Base-by-base conservation (phyloP, 2,329 filamentous ascomycete species). In the Talaromyces islandicus region DNA sequence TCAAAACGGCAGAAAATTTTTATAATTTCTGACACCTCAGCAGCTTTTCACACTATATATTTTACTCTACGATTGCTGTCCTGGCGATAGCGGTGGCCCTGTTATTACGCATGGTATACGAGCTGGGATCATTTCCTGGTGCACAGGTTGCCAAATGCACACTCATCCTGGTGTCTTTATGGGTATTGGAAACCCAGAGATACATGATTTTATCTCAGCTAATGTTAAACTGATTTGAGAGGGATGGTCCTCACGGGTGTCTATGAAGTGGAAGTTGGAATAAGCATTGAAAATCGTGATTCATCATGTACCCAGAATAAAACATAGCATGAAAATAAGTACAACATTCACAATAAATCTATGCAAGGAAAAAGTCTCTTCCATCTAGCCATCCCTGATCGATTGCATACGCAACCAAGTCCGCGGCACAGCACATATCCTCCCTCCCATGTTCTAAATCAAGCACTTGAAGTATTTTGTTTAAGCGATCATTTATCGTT, bases 351-450 rank as follows among this genome's bases (percentile, higher is more conserved):
- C 9, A 46, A 12, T 6, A 24, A 24, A 46, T 46, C 56, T 29
- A 63, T 35, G 53, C 54, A 46, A 61, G 59, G 54, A 75, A 73
- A 61, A 77, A 78, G 57, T 78, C 74, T 19, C 68, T 63, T 61
- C 75, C 73, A 3, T 64, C 66, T 57, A 78, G 60, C 75, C 75
- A 78, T 46, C 73, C 67, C 24, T 72, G 73, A 54, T 77, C 75
- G 66, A 78, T 76, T 9, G 75, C 75, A 61, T 75, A 77, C 11
- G 75, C 75, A 7, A 78, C 74, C 43, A 78, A 60, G 64, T 77
- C 75, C 11, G 75, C 75, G 1, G 75, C 73, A 66, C 75, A 77
- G 52, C 71, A 75, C 70, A 78, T 74, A 32, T 75, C 73, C 50
- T 76, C 71, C 57, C 73, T 69, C 6, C 75, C 73, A 29, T 72